Evolutionary conservation across 2,329 filamentous ascomycete genomes (phyloP), one percentile per base, ranked within the genome.

Genomic region (Arthroderma uncinatum): DNA sequence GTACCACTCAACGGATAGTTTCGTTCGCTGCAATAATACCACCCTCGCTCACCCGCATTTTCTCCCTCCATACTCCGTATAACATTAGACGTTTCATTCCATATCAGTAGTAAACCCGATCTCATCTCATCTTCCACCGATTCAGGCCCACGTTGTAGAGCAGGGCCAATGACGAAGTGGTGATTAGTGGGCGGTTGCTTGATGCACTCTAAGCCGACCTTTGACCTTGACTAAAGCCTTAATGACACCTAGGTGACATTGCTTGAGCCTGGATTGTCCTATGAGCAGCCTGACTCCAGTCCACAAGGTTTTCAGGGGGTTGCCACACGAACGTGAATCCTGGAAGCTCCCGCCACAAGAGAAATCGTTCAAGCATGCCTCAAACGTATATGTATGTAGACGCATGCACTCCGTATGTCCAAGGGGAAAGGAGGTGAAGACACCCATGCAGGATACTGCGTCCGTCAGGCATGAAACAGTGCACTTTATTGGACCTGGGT

Each of bases 261-360:
- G 19, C 40, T 23, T 23, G 19, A 25, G 40, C 21, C 40, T 23
- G 40, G 10, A 23, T 23, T 47, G 40, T 23, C 40, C 40, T 47
- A 47, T 47, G 40, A 47, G 40, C 14, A 10, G 9, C 34, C 34
- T 7, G 34, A 36, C 12, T 36, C 34, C 9, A 36, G 34, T 14
- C 8, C 40, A 47, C 40, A 47, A 47, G 40, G 40, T 47, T 47
- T 47, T 47, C 40, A 47, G 40, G 40, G 40, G 40, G 40, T 47
- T 19, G 40, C 40, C 40, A 47, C 40, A 47, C 19, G 21, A 21
- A 40, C 39, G 39, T 8, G 39, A 42, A 42, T 42, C 39, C 39
- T 42, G 39, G 19, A 47, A 47, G 40, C 40, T 47, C 40, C 40
- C 40, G 40, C 40, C 40, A 47, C 40, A 47, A 47, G 40, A 12